phyloP scores from a whole-genome alignment of 306 rosid genomes.

The Pyrus communis region DNA sequence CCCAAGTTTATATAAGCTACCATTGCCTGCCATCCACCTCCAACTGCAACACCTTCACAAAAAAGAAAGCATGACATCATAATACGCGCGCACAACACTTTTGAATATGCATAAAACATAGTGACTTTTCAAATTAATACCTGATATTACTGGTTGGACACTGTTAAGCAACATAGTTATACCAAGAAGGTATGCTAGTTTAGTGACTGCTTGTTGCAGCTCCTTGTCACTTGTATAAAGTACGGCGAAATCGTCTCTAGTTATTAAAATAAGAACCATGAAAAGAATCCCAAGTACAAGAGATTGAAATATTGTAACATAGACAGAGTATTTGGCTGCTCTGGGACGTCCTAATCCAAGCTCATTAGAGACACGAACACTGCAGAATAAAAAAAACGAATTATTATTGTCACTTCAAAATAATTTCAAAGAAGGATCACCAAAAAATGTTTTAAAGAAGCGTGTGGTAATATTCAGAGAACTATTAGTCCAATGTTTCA shows the following conservation, averaged over 20 bases:
- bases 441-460: too few species aligned
- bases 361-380: background rate
- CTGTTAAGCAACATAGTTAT: background rate
- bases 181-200: background rate
- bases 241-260: background rate
- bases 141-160: background rate
- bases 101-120: too few species aligned
- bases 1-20: background rate
- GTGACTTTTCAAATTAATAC: background rate
- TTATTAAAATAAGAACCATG: background rate
- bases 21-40: background rate
- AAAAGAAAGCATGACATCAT: too few species aligned
- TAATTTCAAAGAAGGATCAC: background rate
- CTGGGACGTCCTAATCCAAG: background rate
- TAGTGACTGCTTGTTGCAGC: background rate
- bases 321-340: background rate
- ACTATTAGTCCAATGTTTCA: too few species aligned
- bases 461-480: too few species aligned
- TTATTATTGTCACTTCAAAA: background rate
- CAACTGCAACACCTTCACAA: background rate
- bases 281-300: background rate
- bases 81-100: too few species aligned
- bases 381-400: too few species aligned
- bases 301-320: background rate
- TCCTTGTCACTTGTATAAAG: background rate